Evolutionary conservation across 2,329 filamentous ascomycete species (phyloP).

Genomic region (Mollisiaceae sp.): DNA sequence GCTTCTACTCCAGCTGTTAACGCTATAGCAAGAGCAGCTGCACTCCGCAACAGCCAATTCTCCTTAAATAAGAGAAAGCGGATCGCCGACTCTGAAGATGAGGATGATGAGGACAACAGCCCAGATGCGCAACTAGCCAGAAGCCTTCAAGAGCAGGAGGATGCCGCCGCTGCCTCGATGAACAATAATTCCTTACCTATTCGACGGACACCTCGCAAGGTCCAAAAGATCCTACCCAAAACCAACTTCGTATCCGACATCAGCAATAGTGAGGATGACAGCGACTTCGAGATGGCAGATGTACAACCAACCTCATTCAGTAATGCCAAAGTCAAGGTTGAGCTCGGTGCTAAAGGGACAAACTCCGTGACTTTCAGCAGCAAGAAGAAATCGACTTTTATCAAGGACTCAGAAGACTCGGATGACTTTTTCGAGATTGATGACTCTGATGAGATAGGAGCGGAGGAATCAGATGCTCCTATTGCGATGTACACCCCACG

Average conservation of each 20-base stretch:
- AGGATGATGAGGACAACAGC: slow-evolving; percentile 47
- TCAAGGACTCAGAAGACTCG: slow-evolving; percentile 30
- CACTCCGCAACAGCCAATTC: slow-evolving; percentile 55
- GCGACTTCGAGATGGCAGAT: slow-evolving; percentile 28
- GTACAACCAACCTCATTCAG: slow-evolving; percentile 3
- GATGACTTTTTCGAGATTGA: slow-evolving; percentile 30
- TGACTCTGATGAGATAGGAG: slow-evolving; percentile 28
- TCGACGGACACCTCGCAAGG: slow-evolving; percentile 30
- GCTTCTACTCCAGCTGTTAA: slow-evolving; percentile 40
- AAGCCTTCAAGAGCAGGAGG: slow-evolving; percentile 61
- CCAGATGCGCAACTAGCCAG: slow-evolving; percentile 59
- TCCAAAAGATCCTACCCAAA: slow-evolving; percentile 24
- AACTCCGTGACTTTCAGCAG: slow-evolving; percentile 35
- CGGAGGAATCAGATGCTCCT: slow-evolving; percentile 19
- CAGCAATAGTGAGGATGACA: slow-evolving; percentile 45
- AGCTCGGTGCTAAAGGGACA: slow-evolving; percentile 34
- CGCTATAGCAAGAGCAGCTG: slow-evolving; percentile 51
- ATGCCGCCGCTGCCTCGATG: slow-evolving; percentile 39
- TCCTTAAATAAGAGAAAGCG: slow-evolving; percentile 55
- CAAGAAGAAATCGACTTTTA: slow-evolving; percentile 16
- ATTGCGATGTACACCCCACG: slow-evolving; percentile 16
- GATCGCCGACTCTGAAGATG: slow-evolving; percentile 49
- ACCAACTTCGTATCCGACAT: slow-evolving; percentile 26
- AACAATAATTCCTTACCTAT: slow-evolving; percentile 21
- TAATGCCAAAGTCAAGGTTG: slow-evolving; percentile 35